These are phyloP conservation scores for Sporobolomyces roseus DNA, from an alignment of 768 basidiomycete genomes.

Conservation along the genomic window DNA sequence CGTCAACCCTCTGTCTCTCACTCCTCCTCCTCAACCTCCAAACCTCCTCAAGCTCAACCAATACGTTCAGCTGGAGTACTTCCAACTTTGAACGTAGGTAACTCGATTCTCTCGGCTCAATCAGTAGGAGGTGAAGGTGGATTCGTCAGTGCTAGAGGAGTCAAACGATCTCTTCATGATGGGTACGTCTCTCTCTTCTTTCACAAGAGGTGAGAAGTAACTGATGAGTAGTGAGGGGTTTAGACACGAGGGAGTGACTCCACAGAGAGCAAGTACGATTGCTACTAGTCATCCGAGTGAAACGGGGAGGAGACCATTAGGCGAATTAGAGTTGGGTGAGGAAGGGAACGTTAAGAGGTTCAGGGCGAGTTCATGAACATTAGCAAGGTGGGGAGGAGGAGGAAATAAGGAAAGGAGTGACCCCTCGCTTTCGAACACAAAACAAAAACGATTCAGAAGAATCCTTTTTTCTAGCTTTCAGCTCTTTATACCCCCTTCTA, in stretches of 20 bases:
- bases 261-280: neutral
- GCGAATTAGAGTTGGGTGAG: too few species aligned
- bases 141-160: constrained; percentile 6
- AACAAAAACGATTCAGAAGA: too few species aligned
- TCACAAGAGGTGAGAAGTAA: neutral
- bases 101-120: constrained; percentile 3
- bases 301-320: too few species aligned
- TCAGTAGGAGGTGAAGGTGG: neutral
- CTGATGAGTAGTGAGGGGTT: neutral
- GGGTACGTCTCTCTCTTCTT: neutral
- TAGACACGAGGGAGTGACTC: neutral
- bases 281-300: too few species aligned
- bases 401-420: too few species aligned
- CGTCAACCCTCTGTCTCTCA: neutral
- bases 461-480: too few species aligned
- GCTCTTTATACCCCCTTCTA: too few species aligned
- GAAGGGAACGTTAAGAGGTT: too few species aligned
- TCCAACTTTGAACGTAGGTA: constrained; percentile 4
- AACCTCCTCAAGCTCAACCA: neutral
- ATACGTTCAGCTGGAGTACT: neutral
- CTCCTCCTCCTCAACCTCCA: neutral
- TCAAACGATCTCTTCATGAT: neutral
- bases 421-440: too few species aligned
- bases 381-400: too few species aligned
- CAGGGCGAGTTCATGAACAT: too few species aligned